phyloP scores from a whole-genome alignment of 192 early-diverging fungal genomes.

The Backusella tarrabulga region DNA sequence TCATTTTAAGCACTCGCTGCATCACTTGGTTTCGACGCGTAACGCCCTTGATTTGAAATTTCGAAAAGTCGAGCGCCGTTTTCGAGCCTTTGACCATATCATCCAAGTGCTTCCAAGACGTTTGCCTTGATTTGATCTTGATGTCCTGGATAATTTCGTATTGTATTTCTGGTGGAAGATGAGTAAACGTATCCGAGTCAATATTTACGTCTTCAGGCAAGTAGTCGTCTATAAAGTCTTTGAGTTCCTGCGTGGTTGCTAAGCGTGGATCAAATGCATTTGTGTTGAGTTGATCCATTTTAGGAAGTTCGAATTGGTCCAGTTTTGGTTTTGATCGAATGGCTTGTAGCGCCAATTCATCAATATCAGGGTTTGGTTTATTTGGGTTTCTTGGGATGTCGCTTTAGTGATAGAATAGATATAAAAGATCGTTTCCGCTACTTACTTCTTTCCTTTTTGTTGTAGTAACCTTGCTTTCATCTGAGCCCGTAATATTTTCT shows the following conservation, averaged over 20 bases:
- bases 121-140: conserved; percentile 76
- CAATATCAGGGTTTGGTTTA: not conserved
- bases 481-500: conserved; percentile 79
- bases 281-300: conserved; percentile 24
- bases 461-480: conserved; percentile 69
- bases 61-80: conserved; percentile 85
- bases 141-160: conserved; percentile 93
- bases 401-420: not conserved
- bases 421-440: not conserved
- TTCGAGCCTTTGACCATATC: conserved; percentile 66
- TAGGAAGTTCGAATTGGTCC: conserved; percentile 33
- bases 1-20: conserved; percentile 60
- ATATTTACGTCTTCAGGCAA: conserved; percentile 59
- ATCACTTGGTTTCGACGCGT: conserved; percentile 84
- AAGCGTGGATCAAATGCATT: conserved; percentile 48
- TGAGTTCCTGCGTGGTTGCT: conserved; percentile 48
- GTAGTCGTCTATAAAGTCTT: conserved; percentile 30
- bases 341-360: conserved; percentile 25
- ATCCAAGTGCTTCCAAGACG: conserved; percentile 68
- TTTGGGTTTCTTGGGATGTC: not conserved
- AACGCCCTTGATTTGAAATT: conserved; percentile 84
- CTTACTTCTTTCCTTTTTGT: conserved; percentile 42
- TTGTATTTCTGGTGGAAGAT: conserved; percentile 80
- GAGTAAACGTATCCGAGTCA: conserved; percentile 75
- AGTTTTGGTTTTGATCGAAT: not conserved